Base-by-base conservation (phyloP, 805 yeast species). In the Candida adriatica region DNA sequence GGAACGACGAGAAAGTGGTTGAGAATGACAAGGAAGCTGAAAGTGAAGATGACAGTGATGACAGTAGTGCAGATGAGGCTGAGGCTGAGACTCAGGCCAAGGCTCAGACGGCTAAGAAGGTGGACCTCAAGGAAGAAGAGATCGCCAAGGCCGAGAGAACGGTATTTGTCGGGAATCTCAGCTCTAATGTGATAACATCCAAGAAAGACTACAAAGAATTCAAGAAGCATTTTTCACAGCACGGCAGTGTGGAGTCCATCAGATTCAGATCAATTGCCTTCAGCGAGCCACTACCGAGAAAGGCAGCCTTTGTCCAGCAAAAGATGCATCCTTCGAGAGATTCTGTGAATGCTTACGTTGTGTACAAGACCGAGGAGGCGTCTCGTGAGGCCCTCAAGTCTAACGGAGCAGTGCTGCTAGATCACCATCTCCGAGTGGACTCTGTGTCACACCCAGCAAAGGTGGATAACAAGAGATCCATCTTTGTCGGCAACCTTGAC, bases 261-360 rank as follows among this genome's bases (percentile, higher is more conserved):
- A 70, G 99, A 56, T 92, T 87, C 65, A 73, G 99, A 59, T 87
- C 96, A 3, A 80, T 92, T 43, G 84, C 95, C 3, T 85, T 88
- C 42, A 76, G 80, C 34, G 94, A 87, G 51, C 77, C 82, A 20
- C 66, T 87, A 30, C 97, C 97, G 33, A 73, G 96, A 54, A 90
- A 87, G 51, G 87, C 84, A 22, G 97, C 98, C 0, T 86, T 79
- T 53, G 79, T 83, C 38, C 73, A 78, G 48, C 85, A 84, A 51
- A 74, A 79, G 40, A 66, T 88, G 37, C 90, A 88, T 52, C 69
- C 74, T 27, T 68, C 76, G 18, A 72, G 94, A 56, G 90, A 84
- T 33, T 73, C 92, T 2, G 71, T 88, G 27, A 92, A 92, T 56
- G 86, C 95, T 11, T 92, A 92, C 53, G 67, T 90, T 29, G 97